Percentiles rank a stretch among this genome's conserved stretches.
These are phyloP conservation scores for Fusarium verticillioides DNA, from an alignment of 2,329 filamentous ascomycete species.

Conservation along the genomic window DNA sequence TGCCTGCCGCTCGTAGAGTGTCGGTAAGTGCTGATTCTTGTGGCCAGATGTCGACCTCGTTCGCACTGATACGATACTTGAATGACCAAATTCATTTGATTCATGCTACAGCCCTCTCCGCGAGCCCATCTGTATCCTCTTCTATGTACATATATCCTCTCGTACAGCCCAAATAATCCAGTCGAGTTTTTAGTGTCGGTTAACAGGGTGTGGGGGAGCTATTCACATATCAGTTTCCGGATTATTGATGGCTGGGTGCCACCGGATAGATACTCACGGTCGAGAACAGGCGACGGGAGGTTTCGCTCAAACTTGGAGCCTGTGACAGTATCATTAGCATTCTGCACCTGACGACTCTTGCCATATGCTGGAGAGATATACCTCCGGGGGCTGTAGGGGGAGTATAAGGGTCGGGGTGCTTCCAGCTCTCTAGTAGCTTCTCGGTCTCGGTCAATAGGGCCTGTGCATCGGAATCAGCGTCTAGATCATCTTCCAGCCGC, in stretches of 20 bases:
- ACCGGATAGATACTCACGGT: slow-evolving; percentile 70
- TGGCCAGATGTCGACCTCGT: neutral
- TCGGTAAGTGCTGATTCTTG: neutral
- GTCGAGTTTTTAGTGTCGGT: slow-evolving; percentile 39
- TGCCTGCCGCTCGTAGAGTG: neutral
- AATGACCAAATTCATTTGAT: slow-evolving; percentile 31
- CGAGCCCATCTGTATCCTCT: slow-evolving; percentile 21
- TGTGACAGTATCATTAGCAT: slow-evolving; percentile 51
- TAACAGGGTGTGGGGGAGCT: slow-evolving; percentile 46
- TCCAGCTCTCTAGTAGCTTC: slow-evolving; percentile 89
- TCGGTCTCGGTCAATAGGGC: slow-evolving; percentile 88
- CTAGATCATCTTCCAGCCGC: neutral
- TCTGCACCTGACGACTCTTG: neutral
- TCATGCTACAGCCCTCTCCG: slow-evolving; percentile 16
- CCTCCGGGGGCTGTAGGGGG: slow-evolving; percentile 93
- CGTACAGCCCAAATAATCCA: slow-evolving; percentile 10
- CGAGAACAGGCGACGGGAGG: slow-evolving; percentile 79
- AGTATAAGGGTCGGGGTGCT: slow-evolving; percentile 94
- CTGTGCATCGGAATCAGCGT: slow-evolving; percentile 58
- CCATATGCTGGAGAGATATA: slow-evolving; percentile 53
- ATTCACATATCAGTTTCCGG: slow-evolving; percentile 19
- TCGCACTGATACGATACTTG: neutral
- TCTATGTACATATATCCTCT: slow-evolving; percentile 37
- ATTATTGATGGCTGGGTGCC: neutral
- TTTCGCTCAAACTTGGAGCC: slow-evolving; percentile 98